A percentile compares a stretch with the other conserved stretches of the same genome.
Conservation (phyloP, 2,329 filamentous ascomycete genomes). For the Colletotrichum liriopes region DNA sequence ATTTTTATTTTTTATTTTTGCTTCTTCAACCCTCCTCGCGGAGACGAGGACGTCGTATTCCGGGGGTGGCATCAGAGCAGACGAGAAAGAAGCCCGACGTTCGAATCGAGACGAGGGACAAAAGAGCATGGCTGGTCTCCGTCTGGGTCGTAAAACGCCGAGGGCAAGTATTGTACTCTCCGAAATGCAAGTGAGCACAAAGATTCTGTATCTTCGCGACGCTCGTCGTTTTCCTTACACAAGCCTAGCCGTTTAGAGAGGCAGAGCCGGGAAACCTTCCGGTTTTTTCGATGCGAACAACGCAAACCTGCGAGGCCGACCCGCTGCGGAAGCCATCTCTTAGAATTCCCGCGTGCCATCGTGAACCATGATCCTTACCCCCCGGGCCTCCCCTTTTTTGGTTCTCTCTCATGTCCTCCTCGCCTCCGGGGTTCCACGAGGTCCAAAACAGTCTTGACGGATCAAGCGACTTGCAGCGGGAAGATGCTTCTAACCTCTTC, state of each 20-base stretch:
- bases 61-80: neutral
- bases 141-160: neutral
- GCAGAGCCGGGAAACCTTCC: neutral
- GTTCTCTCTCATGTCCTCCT: neutral
- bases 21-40: neutral
- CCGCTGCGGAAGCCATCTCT: conserved; percentile 5
- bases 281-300: neutral
- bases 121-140: neutral
- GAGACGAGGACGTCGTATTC: neutral
- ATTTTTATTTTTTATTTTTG: neutral
- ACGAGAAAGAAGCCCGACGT: neutral
- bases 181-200: neutral
- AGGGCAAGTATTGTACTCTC: neutral
- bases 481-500: conserved; percentile 24
- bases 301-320: neutral
- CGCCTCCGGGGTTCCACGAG: conserved; percentile 21
- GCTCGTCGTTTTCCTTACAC: neutral
- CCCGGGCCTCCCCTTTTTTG: neutral
- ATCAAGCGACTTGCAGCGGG: conserved; percentile 36
- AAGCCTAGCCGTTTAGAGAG: neutral
- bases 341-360: neutral
- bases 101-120: neutral
- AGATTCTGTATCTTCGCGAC: neutral
- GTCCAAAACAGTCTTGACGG: conserved; percentile 2
- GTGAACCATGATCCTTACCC: neutral